phyloP scores from a whole-genome alignment of 805 yeast species.

The Debaryomyces hansenii region DNA sequence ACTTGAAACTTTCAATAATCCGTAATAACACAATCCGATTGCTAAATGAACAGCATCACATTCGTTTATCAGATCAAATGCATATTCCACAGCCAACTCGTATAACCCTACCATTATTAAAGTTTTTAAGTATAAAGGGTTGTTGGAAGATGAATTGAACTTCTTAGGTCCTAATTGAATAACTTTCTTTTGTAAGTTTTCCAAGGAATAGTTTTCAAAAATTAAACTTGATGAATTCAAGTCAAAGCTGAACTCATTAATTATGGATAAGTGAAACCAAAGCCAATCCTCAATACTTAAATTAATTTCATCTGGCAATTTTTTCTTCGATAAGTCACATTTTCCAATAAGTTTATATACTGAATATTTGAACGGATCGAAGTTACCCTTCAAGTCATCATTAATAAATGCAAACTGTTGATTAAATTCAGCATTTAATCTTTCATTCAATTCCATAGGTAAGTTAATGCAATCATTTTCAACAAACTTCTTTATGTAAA shows the following conservation, averaged over 20 bases:
- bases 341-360: constrained; percentile 92
- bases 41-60: constrained; percentile 89
- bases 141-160: constrained; percentile 63
- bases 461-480: constrained; percentile 54
- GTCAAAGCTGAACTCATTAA: constrained; percentile 57
- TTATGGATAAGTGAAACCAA: constrained; percentile 85
- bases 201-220: constrained; percentile 69
- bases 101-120: constrained; percentile 75
- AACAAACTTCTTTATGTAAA: constrained; percentile 68
- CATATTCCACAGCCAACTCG: constrained; percentile 73
- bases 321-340: constrained; percentile 69
- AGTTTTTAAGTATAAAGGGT: constrained; percentile 72
- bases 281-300: constrained; percentile 92
- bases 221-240: constrained; percentile 52
- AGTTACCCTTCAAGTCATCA: constrained; percentile 42
- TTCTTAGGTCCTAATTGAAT: constrained; percentile 70
- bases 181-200: constrained; percentile 71
- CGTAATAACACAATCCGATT: constrained; percentile 73
- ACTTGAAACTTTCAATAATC: constrained; percentile 56
- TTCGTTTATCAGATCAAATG: constrained; percentile 60
- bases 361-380: constrained; percentile 89
- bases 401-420: constrained; percentile 69
- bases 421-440: constrained; percentile 77
- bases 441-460: constrained; percentile 65
- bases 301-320: constrained; percentile 66